Base-by-base conservation (phyloP, 1,284 basidiomycete species). In the Cystobasidium slooffiae region DNA sequence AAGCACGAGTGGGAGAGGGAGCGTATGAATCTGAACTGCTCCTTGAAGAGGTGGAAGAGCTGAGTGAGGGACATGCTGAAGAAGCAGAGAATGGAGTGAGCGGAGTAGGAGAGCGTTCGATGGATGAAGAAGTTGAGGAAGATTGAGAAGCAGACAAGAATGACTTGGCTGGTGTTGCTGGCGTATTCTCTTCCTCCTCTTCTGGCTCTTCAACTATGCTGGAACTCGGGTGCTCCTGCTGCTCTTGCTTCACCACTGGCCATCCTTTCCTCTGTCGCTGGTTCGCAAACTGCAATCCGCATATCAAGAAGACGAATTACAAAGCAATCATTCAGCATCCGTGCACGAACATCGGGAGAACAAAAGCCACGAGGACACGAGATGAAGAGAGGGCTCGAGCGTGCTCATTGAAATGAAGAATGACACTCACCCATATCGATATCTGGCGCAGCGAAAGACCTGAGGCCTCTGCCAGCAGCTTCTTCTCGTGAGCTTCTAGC, bases 381-480 rank as follows among this genome's bases (percentile, higher is more conserved):
- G 37, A 49, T 31, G 31, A 16, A 61, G 52, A 20, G n/a, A 22
- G n/a, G 41, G 22, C 55, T 68, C 51, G 52, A 46, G 66, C 66
- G 39, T 44, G 55, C 20, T 31, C 51, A 56, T 58, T 46, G 49
- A n/a, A 41, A 58, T 20, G 53, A 51, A 39, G 12, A 24, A 47
- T 68, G 12, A 51, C 14, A 73, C 70, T 65, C 63, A 73, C 70
- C 70, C 70, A 73, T 22, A 65, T 55, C 31, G 70, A 46, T 0
- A 73, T 59, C 53, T 73, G 70, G 20, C 62, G 43, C 51, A 43
- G n/a, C 7, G 70, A 65, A 14, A 73, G 52, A 5, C 70, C 70
- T 4, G 62, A 56, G 49, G 55, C 70, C 20, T 43, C 63, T 1
- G 70, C 49, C 37, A 73, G 70, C 14, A 59, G 8, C 61, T 72